These are phyloP conservation scores for Acer campestre DNA, from an alignment of 345 rosid species.

Conservation along the genomic window DNA sequence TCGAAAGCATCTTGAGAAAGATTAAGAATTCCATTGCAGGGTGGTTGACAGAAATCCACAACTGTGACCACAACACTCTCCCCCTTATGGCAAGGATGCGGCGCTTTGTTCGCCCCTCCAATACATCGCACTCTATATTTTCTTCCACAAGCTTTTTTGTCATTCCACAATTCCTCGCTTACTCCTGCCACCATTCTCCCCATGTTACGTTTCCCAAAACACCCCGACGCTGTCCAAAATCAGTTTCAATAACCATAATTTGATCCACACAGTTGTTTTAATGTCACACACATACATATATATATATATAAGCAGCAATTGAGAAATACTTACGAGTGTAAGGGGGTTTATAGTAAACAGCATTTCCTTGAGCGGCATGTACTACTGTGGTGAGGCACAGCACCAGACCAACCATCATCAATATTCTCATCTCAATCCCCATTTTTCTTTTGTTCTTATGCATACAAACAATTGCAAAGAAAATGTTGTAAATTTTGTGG, in stretches of 20 bases:
- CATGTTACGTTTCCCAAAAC: constrained; percentile 24
- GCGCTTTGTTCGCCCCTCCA: constrained; percentile 34
- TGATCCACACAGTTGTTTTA: no score
- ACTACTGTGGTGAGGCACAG: background rate
- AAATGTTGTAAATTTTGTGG: background rate
- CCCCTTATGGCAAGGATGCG: constrained; percentile 44
- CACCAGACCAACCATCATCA: background rate
- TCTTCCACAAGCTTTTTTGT: constrained; percentile 45
- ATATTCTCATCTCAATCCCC: background rate
- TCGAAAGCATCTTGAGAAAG: constrained; percentile 55
- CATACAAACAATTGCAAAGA: no score
- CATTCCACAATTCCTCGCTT: constrained; percentile 46
- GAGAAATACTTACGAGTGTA: constrained; percentile 11
- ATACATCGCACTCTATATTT: constrained; percentile 41
- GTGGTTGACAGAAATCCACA: constrained; percentile 43
- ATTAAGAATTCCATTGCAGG: constrained; percentile 40
- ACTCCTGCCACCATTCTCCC: constrained; percentile 59
- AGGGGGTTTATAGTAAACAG: background rate
- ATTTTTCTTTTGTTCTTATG: background rate
- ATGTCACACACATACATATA: no score
- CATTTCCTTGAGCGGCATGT: constrained; percentile 22
- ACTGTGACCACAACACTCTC: constrained; percentile 35
- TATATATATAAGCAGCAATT: no score
- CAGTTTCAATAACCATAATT: no score
- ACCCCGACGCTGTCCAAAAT: constrained; percentile 40